Evolutionary conservation across 257 asterid genomes (phyloP).

Genomic region (Solanum bulbocastanum): DNA sequence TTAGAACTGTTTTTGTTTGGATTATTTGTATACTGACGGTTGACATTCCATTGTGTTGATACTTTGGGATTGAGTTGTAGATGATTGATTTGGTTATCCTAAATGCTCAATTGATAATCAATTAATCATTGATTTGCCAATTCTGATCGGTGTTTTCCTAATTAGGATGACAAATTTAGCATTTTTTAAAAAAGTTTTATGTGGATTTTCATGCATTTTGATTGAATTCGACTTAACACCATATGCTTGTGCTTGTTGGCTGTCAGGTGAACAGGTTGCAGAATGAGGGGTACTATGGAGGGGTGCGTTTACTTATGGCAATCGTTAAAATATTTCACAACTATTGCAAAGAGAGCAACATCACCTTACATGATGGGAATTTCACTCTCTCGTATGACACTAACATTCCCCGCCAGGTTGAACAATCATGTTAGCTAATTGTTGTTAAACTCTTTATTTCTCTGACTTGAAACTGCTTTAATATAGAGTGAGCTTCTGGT

Average conservation of each 20-base stretch:
- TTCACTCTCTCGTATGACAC: conserved; percentile 30
- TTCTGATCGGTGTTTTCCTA: not conserved
- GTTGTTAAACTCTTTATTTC: not conserved
- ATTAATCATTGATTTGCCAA: not conserved
- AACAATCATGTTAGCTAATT: not conserved
- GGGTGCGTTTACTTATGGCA: conserved; percentile 87
- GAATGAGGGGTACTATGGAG: conserved; percentile 89
- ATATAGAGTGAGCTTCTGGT: not conserved
- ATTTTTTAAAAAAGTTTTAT: not conserved
- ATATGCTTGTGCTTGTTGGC: not conserved
- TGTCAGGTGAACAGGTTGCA: conserved; percentile 65
- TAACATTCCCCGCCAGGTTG: conserved; percentile 90
- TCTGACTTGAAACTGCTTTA: not conserved
- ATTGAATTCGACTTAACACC: not conserved
- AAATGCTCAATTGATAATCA: not conserved
- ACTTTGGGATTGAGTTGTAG: not conserved
- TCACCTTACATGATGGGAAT: conserved; percentile 41
- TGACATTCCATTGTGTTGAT: not conserved
- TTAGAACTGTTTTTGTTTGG: not conserved
- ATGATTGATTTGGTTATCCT: not conserved
- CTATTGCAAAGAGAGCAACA: conserved; percentile 52
- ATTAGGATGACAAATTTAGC: not conserved
- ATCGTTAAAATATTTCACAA: conserved; percentile 54
- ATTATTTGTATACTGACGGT: not conserved
- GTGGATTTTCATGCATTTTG: not conserved